Base-by-base conservation (phyloP, 2,329 filamentous ascomycete genomes). In the Podosphaera fusca region DNA sequence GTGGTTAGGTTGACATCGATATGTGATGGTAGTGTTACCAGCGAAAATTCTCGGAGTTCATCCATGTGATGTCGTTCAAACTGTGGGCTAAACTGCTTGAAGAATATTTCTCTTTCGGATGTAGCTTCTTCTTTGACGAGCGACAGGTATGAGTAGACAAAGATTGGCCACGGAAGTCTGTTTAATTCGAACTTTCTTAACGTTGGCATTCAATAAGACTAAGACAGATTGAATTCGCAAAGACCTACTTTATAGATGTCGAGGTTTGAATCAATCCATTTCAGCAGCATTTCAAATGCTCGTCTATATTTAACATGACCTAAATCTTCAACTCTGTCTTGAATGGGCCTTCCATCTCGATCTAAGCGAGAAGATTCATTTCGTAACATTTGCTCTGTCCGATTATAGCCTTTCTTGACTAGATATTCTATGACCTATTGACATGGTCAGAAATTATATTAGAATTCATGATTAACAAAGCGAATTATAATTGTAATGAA, bases 371-470 rank as follows among this genome's bases (percentile, higher is more conserved):
- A 82, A 1, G 89, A 94, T 69, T 98, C 92, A 69, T 87, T 84
- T 49, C 92, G 81, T 56, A 98, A 85, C 67, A 92, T 86, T 29
- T 90, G 86, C 69, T 98, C 92, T 0, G 92, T 96, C 31, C 85
- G 79, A 56, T 82, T 88, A 70, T 95, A 98, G 0, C 92, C 92
- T 63, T 95, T 89, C 69, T 98, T 98, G 2, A 88, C 80, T 0
- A 98, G 75, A 69, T 98, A 98, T 64, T 98, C 92, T 7, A 95
- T 89, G 2, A 98, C 82, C 81, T 85, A 65, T 40, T 31, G 3
- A 10, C 10, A 38, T 38, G 10, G 35, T 38, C 35, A 38, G 35
- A 1, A 6, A 38, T 6, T 5, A 10, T 38, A 38, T 38, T 10
- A 6, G 10, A 38, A 38, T 21, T 14, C 6, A 55, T 55, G n/a